Evolutionary conservation across 2,329 filamentous ascomycete species (phyloP).

Genomic region (Penicillium sp.): DNA sequence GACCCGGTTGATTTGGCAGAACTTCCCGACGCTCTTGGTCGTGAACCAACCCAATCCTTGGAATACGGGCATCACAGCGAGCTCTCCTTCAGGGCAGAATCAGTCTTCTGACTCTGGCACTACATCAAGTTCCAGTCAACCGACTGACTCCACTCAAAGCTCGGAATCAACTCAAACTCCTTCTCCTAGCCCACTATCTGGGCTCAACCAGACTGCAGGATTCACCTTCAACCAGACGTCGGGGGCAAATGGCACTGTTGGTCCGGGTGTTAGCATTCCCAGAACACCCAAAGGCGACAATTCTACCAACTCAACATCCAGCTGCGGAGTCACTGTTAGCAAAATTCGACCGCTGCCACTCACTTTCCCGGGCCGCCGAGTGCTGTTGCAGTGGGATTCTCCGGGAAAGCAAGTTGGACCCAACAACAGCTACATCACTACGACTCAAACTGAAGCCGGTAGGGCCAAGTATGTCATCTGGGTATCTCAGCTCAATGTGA

Average conservation of each 20-base stretch:
- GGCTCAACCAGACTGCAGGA: background rate
- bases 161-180: constrained; percentile 39
- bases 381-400: constrained; percentile 72
- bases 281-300: constrained; percentile 55
- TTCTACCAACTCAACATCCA: constrained; percentile 36
- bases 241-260: constrained; percentile 63
- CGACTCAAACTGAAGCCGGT: constrained; percentile 51
- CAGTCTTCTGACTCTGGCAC: constrained; percentile 41
- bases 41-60: constrained; percentile 74
- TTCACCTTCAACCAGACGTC: constrained; percentile 42
- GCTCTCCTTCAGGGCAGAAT: constrained; percentile 52
- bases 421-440: constrained; percentile 79
- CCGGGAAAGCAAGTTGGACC: constrained; percentile 71
- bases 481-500: constrained; percentile 76
- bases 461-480: constrained; percentile 70
- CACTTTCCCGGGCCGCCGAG: constrained; percentile 71
- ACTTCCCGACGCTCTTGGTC: constrained; percentile 72
- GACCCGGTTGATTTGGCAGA: constrained; percentile 79
- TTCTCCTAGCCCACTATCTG: constrained; percentile 38
- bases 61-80: background rate
- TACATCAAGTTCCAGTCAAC: background rate
- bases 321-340: constrained; percentile 65
- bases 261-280: constrained; percentile 34
- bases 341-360: constrained; percentile 66
- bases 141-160: background rate